These are phyloP conservation scores for Colletotrichum eremochloae DNA, from an alignment of 2,329 filamentous ascomycete species.

Conservation along the genomic window DNA sequence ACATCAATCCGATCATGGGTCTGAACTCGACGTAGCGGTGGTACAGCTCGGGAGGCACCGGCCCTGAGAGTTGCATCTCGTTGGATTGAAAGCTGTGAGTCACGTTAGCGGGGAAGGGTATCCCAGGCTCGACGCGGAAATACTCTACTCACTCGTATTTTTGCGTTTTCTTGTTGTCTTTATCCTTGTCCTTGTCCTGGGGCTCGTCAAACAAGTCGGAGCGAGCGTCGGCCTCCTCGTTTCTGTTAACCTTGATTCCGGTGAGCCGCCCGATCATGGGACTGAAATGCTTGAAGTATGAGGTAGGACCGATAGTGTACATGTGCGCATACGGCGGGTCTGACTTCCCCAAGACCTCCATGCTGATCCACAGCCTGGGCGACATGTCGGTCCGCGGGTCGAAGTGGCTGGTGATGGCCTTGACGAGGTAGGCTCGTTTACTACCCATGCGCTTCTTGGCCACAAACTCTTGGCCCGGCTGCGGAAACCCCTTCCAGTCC, in stretches of 20 bases:
- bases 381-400: conserved; percentile 74
- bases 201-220: conserved; percentile 43
- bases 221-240: conserved; percentile 64
- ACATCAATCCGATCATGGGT: conserved; percentile 91
- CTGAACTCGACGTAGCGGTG: conserved; percentile 95
- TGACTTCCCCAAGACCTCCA: conserved; percentile 83
- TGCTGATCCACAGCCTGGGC: conserved; percentile 78
- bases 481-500: conserved; percentile 76
- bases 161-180: conserved; percentile 64
- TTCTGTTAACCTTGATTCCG: conserved; percentile 76
- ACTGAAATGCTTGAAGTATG: conserved; percentile 87
- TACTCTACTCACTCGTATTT: conserved; percentile 78
- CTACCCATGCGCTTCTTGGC: conserved; percentile 89
- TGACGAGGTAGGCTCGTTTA: conserved; percentile 85
- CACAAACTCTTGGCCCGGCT: conserved; percentile 70
- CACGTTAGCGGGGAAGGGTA: conserved; percentile 2
- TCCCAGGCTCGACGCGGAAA: not conserved
- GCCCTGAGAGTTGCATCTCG: conserved; percentile 88
- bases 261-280: conserved; percentile 88
- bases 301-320: conserved; percentile 83
- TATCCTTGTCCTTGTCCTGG: conserved; percentile 50
- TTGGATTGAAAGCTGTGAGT: conserved; percentile 85
- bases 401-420: conserved; percentile 75
- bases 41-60: conserved; percentile 84
- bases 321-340: conserved; percentile 76